Evolutionary conservation across 2,329 filamentous ascomycete species (phyloP).

Genomic region (Penicillium hesseltinei): DNA sequence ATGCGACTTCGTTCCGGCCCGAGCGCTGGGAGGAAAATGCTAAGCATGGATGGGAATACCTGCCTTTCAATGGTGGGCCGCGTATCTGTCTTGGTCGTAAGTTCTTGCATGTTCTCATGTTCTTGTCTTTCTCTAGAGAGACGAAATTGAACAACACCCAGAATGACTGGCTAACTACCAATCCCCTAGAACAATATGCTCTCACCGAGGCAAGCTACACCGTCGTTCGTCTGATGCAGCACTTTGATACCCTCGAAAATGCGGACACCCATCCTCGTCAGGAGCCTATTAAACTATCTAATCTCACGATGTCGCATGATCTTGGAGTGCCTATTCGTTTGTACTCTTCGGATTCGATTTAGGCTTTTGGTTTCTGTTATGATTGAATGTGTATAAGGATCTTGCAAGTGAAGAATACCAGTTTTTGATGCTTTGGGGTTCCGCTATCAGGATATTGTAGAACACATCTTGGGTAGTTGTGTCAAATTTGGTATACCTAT

Average conservation of each 20-base stretch:
- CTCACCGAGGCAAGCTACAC: slow-evolving; percentile 44
- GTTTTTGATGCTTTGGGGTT: not conserved
- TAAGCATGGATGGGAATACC: slow-evolving; percentile 38
- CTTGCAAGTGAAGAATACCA: not conserved
- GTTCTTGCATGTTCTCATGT: slow-evolving; percentile 11
- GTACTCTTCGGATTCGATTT: slow-evolving; percentile 17
- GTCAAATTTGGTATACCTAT: not conserved
- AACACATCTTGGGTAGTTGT: not conserved
- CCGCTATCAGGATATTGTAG: not conserved
- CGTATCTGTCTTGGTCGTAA: slow-evolving; percentile 43
- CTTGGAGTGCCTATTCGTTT: slow-evolving; percentile 30
- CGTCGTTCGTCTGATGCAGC: slow-evolving; percentile 38
- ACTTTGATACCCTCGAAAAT: slow-evolving; percentile 38
- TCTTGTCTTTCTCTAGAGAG: not conserved
- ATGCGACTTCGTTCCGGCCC: slow-evolving; percentile 48
- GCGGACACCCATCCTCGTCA: slow-evolving; percentile 30
- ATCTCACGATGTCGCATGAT: slow-evolving; percentile 34
- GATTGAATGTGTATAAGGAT: not conserved
- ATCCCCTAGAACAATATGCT: slow-evolving; percentile 42
- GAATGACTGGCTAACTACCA: not conserved
- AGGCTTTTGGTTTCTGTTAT: not conserved
- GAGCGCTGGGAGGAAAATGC: slow-evolving; percentile 50
- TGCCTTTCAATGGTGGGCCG: slow-evolving; percentile 42
- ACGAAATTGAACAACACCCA: not conserved
- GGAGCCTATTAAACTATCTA: slow-evolving; percentile 32